Percentiles rank a stretch among this genome's conserved stretches.
Conservation (phyloP, 768 basidiomycete genomes). For the Suillus hirtellus region DNA sequence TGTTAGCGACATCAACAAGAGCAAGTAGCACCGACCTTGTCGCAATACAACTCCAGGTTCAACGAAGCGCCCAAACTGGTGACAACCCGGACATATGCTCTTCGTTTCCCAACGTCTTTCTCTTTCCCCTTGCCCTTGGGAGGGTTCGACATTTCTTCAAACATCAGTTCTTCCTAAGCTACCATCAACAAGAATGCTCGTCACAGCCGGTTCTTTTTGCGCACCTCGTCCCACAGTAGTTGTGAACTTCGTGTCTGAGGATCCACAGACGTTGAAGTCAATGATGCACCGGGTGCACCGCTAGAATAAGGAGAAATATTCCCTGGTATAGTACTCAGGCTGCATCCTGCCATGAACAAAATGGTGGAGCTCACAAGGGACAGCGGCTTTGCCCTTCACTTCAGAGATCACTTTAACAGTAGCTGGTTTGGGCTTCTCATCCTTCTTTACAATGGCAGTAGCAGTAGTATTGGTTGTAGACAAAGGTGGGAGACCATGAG, state of each 20-base stretch:
- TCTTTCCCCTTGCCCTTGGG: conserved; percentile 88
- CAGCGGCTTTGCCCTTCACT: conserved; percentile 51
- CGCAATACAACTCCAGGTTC: conserved; percentile 85
- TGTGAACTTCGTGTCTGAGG: conserved; percentile 67
- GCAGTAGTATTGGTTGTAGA: conserved; percentile 41
- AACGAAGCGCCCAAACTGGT: conserved; percentile 89
- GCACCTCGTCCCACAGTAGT: conserved; percentile 91
- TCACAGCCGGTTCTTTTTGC: not conserved
- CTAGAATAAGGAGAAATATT: conserved; percentile 90
- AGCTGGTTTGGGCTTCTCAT: conserved; percentile 32
- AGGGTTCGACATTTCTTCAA: conserved; percentile 84
- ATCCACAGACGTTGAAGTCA: conserved; percentile 91
- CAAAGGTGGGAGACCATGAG: conserved; percentile 69
- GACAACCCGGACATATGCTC: conserved; percentile 94
- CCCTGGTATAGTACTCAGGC: conserved; percentile 47
- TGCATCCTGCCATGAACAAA: not conserved
- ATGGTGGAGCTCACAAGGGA: conserved; percentile 58
- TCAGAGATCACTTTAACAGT: conserved; percentile 35
- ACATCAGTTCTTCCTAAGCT: conserved; percentile 91
- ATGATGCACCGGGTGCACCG: conserved; percentile 86
- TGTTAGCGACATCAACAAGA: not conserved
- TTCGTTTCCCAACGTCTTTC: conserved; percentile 86
- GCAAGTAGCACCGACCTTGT: conserved; percentile 57
- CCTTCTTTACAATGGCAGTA: conserved; percentile 36
- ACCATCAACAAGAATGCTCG: conserved; percentile 1